A percentile compares a stretch with the other conserved stretches of the same genome.
phyloP scores from a whole-genome alignment of 495 filamentous ascomycete genomes.

The Lepraria neglecta region DNA sequence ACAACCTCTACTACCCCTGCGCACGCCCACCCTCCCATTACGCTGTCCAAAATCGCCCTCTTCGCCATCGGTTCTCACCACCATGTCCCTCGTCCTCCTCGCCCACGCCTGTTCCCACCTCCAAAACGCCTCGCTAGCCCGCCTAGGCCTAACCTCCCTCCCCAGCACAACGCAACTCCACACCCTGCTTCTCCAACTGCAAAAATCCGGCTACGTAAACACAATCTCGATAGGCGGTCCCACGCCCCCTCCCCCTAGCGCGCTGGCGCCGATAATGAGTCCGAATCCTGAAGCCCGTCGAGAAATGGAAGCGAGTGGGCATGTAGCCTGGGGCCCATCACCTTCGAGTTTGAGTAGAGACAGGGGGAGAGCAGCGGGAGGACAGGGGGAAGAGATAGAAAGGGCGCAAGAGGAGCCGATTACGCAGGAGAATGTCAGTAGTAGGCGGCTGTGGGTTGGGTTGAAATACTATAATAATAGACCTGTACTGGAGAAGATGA shows the following conservation, averaged over 20 bases:
- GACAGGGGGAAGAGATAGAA: conserved; percentile 44
- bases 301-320: conserved; percentile 10
- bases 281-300: conserved; percentile 25
- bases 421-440: conserved; percentile 71
- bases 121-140: conserved; percentile 83
- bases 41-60: too few relatives aligned
- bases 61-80: background rate
- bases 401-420: conserved; percentile 44
- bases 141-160: conserved; percentile 80
- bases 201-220: conserved; percentile 74
- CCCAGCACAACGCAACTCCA: conserved; percentile 78
- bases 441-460: conserved; percentile 79
- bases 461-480: conserved; percentile 89
- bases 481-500: conserved; percentile 69
- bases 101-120: conserved; percentile 83
- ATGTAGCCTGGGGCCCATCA: conserved; percentile 36
- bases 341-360: too few relatives aligned
- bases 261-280: conserved; percentile 37
- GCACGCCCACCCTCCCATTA: too few relatives aligned
- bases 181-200: conserved; percentile 65
- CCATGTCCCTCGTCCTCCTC: conserved; percentile 82
- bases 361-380: conserved; percentile 23
- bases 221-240: conserved; percentile 73
- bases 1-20: too few relatives aligned
- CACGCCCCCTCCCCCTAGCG: conserved; percentile 53